A percentile compares a stretch with the other conserved stretches of the same genome.
Evolutionary conservation across 1,139 yeast genomes (phyloP).

Genomic region (Magnusiomyces sp.): DNA sequence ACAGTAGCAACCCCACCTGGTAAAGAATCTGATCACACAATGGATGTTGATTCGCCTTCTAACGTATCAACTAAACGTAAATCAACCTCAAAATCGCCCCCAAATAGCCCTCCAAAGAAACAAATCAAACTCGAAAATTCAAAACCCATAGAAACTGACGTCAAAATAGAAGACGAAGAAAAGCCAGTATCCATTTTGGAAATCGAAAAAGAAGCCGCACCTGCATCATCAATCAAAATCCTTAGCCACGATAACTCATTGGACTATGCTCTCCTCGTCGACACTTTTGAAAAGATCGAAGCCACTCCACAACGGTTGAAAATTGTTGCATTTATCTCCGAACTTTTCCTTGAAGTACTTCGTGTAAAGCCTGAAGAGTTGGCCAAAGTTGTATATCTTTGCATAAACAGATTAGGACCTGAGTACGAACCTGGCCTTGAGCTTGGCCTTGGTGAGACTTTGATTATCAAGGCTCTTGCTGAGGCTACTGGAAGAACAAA

Average conservation of each 20-base stretch:
- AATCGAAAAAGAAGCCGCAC: neutral
- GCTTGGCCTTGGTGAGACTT: conserved; percentile 83
- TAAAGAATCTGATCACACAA: neutral
- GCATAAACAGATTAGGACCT: conserved; percentile 85
- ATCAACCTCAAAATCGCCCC: neutral
- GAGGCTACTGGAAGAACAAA: conserved; percentile 82
- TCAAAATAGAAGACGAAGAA: neutral
- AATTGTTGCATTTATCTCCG: conserved; percentile 65
- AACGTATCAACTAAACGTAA: neutral
- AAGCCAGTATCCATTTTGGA: neutral
- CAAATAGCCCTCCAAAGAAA: neutral
- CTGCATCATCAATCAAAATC: neutral
- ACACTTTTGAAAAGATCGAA: conserved; percentile 69
- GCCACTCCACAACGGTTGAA: conserved; percentile 72
- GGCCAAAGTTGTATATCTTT: conserved; percentile 66
- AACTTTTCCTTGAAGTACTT: conserved; percentile 58
- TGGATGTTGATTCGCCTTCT: neutral
- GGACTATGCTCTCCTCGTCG: conserved; percentile 56
- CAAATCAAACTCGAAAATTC: neutral
- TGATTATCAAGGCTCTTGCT: conserved; percentile 77
- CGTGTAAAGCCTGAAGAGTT: conserved; percentile 50
- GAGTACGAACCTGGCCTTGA: conserved; percentile 85
- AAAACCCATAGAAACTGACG: neutral
- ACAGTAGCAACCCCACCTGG: neutral
- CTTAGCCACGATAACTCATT: conserved; percentile 26